A percentile compares a stretch with the other conserved stretches of the same genome.
phyloP scores from a whole-genome alignment of 176 grass and related monocot genomes.

The Secale cereale region DNA sequence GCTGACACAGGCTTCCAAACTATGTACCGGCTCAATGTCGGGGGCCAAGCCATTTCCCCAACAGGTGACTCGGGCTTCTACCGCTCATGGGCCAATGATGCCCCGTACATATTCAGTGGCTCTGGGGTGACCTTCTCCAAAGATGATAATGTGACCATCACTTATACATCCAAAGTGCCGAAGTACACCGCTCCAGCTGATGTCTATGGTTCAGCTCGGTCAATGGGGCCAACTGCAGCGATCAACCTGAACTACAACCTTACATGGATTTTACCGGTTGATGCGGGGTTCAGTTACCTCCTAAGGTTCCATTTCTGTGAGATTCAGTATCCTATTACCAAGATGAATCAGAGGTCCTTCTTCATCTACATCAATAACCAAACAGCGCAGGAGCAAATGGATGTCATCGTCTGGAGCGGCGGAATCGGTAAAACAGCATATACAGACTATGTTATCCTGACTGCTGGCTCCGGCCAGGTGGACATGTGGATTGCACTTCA shows the following conservation, averaged over 20 bases:
- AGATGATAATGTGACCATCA: conserved; percentile 43
- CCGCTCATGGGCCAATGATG: conserved; percentile 50
- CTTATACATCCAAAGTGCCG: conserved; percentile 21
- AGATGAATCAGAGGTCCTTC: conserved; percentile 56
- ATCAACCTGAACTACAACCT: conserved; percentile 79
- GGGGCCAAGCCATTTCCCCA: conserved; percentile 33
- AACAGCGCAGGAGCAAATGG: conserved; percentile 38
- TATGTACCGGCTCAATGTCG: conserved; percentile 77
- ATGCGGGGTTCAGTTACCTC: conserved; percentile 58
- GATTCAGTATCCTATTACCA: conserved; percentile 64
- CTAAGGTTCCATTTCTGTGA: conserved; percentile 87
- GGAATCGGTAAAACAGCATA: conserved; percentile 48
- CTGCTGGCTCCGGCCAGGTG: conserved; percentile 23
- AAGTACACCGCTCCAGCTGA: conserved; percentile 42
- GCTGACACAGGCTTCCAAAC: conserved; percentile 30
- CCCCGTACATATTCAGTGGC: conserved; percentile 24
- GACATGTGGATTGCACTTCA: conserved; percentile 75
- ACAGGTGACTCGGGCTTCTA: conserved; percentile 34
- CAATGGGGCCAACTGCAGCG: conserved; percentile 58
- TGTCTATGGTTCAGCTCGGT: conserved; percentile 65
- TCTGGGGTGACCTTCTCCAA: conserved; percentile 43
- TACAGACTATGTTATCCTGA: conserved; percentile 31
- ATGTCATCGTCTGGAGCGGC: conserved; percentile 46
- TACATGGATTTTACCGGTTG: conserved; percentile 66
- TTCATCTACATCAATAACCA: conserved; percentile 74